These are phyloP conservation scores for Saccharomycopsis microspora DNA, from an alignment of 805 yeast genomes.

Conservation along the genomic window DNA sequence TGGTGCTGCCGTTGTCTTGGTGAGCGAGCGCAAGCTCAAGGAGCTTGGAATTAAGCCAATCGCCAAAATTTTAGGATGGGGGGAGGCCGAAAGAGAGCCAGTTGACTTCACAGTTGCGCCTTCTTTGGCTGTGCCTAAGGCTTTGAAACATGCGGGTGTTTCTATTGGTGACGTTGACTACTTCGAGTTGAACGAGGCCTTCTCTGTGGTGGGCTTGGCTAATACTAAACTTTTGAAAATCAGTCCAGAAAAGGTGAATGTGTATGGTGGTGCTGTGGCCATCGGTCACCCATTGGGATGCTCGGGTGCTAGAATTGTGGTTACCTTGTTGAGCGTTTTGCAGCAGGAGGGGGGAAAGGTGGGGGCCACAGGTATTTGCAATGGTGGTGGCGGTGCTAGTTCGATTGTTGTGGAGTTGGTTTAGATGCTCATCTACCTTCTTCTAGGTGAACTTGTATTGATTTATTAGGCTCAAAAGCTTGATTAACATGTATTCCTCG, in stretches of 20 bases:
- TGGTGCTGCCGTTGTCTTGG: constrained; percentile 88
- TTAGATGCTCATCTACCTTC: neutral
- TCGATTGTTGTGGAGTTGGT: constrained; percentile 73
- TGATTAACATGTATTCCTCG: too few species aligned
- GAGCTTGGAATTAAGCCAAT: constrained; percentile 83
- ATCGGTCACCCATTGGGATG: constrained; percentile 92
- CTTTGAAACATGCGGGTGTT: constrained; percentile 75
- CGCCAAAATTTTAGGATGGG: constrained; percentile 89
- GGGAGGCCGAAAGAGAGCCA: constrained; percentile 96
- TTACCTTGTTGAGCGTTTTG: constrained; percentile 73
- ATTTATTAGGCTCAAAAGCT: too few species aligned
- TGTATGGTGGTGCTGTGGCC: constrained; percentile 94
- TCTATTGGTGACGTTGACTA: constrained; percentile 59
- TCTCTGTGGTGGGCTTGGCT: constrained; percentile 92
- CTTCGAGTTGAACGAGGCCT: constrained; percentile 96
- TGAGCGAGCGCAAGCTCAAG: constrained; percentile 72
- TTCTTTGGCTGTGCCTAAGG: constrained; percentile 89
- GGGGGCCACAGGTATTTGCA: constrained; percentile 95
- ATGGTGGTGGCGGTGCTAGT: constrained; percentile 99
- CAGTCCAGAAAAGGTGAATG: constrained; percentile 61
- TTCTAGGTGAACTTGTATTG: too few species aligned
- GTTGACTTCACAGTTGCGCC: constrained; percentile 96
- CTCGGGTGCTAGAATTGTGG: constrained; percentile 91
- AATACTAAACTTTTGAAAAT: constrained; percentile 61
- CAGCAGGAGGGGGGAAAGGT: constrained; percentile 75